Conservation (phyloP, 306 rosid genomes). For the Rubus parviflorus region DNA sequence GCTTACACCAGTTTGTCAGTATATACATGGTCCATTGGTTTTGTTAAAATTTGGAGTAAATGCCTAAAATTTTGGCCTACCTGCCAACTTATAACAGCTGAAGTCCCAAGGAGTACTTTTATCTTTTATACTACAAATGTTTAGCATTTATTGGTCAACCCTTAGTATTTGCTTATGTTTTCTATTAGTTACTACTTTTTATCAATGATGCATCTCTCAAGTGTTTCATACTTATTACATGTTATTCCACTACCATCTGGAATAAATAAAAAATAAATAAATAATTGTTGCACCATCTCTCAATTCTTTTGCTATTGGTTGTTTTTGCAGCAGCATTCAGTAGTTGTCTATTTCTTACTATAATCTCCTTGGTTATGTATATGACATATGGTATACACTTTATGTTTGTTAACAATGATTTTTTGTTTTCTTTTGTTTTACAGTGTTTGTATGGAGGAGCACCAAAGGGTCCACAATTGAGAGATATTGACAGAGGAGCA, state of each 20-base stretch:
- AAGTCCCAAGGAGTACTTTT: not conserved
- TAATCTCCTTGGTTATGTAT: not conserved
- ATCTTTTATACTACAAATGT: not conserved
- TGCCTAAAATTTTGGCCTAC: not conserved
- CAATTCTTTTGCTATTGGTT: not conserved
- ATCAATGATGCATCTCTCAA: not conserved
- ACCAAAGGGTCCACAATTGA: slow-evolving; percentile 97
- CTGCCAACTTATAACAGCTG: not conserved
- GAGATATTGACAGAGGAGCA: slow-evolving; percentile 87
- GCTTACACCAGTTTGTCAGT: not conserved
- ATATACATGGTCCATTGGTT: not conserved
- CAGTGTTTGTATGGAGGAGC: slow-evolving; percentile 99
- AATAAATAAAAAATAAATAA: not conserved
- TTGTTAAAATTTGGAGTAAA: not conserved
- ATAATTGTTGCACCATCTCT: not conserved
- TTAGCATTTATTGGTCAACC: not conserved
- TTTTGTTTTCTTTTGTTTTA: not conserved
- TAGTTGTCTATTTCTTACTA: not conserved
- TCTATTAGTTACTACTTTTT: not conserved
- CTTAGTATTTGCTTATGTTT: not conserved
- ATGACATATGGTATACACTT: not conserved
- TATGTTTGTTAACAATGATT: not conserved
- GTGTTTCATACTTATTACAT: not conserved
- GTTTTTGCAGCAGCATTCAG: not conserved
- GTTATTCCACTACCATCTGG: not conserved